Evolutionary conservation across 495 filamentous ascomycete species (phyloP).

Genomic region (Chaetomidium leptoderma): DNA sequence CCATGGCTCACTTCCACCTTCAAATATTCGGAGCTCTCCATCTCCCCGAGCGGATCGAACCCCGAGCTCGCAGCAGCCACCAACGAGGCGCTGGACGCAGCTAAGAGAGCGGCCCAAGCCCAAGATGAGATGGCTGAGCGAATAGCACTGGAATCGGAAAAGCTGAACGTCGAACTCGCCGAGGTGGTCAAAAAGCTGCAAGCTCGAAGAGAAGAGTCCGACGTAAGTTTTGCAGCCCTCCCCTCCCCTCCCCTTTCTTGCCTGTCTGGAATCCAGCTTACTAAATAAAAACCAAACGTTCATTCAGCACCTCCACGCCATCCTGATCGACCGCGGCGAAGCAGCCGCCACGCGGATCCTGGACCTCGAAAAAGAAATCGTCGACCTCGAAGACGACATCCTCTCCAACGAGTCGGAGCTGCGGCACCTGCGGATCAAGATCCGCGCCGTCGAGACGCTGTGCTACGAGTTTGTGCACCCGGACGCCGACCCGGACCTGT

Average conservation of each 20-base stretch:
- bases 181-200: slow-evolving; percentile 37
- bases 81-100: slow-evolving; percentile 30
- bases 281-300: no score
- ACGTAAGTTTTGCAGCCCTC: slow-evolving; percentile 32
- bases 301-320: slow-evolving; percentile 49
- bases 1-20: slow-evolving; percentile 10
- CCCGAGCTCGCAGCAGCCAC: slow-evolving; percentile 20
- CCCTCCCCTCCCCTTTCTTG: background rate
- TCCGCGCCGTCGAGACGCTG: slow-evolving; percentile 52
- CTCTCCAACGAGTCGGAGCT: slow-evolving; percentile 37
- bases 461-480: slow-evolving; percentile 39
- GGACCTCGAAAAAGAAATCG: slow-evolving; percentile 45
- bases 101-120: slow-evolving; percentile 15
- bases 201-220: slow-evolving; percentile 47
- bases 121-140: slow-evolving; percentile 27
- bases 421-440: slow-evolving; percentile 48
- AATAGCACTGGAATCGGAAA: slow-evolving; percentile 40
- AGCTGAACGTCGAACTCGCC: slow-evolving; percentile 37
- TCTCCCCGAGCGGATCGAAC: slow-evolving; percentile 2
- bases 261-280: no score
- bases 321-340: slow-evolving; percentile 49
- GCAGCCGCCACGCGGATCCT: slow-evolving; percentile 50
- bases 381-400: slow-evolving; percentile 42
- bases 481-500: slow-evolving; percentile 38
- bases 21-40: slow-evolving; percentile 7